Evolutionary conservation across 148 eudicot species (phyloP), one percentile per base, ranked within the genome.

Genomic region (Amaranthus cruentus): DNA sequence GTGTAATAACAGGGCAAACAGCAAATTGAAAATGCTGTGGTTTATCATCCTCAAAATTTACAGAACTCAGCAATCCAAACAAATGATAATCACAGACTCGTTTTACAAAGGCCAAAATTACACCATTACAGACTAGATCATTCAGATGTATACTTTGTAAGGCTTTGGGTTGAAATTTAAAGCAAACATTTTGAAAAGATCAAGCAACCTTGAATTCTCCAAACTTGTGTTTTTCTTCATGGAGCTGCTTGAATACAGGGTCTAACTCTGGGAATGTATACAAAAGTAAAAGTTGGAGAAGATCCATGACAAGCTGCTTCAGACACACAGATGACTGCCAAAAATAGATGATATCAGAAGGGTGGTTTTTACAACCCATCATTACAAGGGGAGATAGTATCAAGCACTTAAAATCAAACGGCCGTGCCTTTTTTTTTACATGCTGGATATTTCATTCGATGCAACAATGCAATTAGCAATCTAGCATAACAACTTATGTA

Each of bases 201-300:
- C 73, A 86, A 18, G 70, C 53, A 28, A 73, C 74, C 79, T 80
- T 77, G 77, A 85, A 85, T 67, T 77, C 86, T 59, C 99, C 97
- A 75, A 91, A 91, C 84, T 81, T 88, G 54, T 85, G 80, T 74
- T 87, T 91, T 68, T 92, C 89, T 43, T 88, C 88, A 58, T 78
- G 84, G 81, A 92, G 70, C 81, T 86, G 87, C 80, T 79, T 90
- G 72, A 95, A 87, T 68, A 84, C 73, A 71, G 63, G 42, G 57
- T 90, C 88, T 81, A 95, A 83, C 85, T 95, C 99, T 0, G 99
- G 99, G 63, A 88, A 90, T 47, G 96, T 90, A 0, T 92, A 86
- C 82, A 88, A 21, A 12, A 95, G 92, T 66, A 95, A 78, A 59
- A 91, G 85, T 79, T 95, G 88, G 53, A 95, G 84, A 69, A 95